Conservation (phyloP, 2,329 filamentous ascomycete genomes). For the Amesomyces nigricolor region DNA sequence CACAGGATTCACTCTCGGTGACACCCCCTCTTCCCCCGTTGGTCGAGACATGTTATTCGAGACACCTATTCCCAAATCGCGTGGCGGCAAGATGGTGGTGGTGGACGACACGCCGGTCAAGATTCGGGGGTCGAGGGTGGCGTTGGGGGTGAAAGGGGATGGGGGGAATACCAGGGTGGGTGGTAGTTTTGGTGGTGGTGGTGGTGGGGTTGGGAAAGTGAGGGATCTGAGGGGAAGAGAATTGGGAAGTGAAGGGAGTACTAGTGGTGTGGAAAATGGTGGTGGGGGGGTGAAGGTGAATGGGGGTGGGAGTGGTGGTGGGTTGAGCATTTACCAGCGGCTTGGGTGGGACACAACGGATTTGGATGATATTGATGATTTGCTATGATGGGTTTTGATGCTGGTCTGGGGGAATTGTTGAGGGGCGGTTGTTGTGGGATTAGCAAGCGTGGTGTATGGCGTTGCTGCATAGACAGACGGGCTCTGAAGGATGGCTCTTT, state of each 20-base stretch:
- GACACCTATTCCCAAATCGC: slow-evolving; percentile 26
- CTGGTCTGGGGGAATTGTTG: background rate
- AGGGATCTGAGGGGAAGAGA: slow-evolving; percentile 8
- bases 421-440: background rate
- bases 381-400: slow-evolving; percentile 18
- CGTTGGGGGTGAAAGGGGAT: slow-evolving; percentile 1
- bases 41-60: slow-evolving; percentile 24
- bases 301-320: slow-evolving; percentile 21
- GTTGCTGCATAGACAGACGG: background rate
- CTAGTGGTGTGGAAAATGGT: slow-evolving; percentile 7
- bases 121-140: slow-evolving; percentile 8
- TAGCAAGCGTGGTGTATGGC: background rate
- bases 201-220: background rate
- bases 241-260: slow-evolving; percentile 25
- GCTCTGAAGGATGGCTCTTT: too few species aligned
- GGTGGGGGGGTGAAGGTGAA: background rate
- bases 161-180: background rate
- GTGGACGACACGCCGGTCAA: slow-evolving; percentile 23
- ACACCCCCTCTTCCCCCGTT: too few species aligned
- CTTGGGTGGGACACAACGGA: slow-evolving; percentile 54
- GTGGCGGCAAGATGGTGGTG: background rate
- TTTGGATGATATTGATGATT: slow-evolving; percentile 39
- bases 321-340: slow-evolving; percentile 46
- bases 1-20: too few species aligned
- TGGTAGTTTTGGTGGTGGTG: background rate